These are phyloP conservation scores for Eucalyptus erythrocorys DNA, from an alignment of 345 rosid genomes.

Conservation along the genomic window DNA sequence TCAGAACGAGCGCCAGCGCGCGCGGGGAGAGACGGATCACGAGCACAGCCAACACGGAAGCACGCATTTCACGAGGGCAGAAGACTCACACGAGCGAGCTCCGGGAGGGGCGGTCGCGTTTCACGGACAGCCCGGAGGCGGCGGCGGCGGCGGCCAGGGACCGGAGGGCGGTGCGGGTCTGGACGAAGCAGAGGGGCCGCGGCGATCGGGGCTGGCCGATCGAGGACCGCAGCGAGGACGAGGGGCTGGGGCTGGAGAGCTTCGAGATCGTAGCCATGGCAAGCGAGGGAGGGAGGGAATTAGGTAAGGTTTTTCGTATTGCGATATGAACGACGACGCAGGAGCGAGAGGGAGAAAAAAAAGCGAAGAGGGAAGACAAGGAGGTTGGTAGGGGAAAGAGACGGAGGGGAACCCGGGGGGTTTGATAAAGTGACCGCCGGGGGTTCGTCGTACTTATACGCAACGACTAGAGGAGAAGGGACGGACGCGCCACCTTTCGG, in stretches of 20 bases:
- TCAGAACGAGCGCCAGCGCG: not conserved
- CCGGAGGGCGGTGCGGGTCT: not conserved
- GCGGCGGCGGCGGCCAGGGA: conserved; percentile 21
- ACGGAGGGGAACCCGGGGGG: not conserved
- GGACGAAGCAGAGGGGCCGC: conserved; percentile 19
- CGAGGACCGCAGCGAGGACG: conserved; percentile 17
- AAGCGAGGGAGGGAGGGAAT: not conserved
- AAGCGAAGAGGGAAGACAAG: not conserved
- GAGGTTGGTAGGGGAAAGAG: not conserved
- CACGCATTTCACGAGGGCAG: not conserved
- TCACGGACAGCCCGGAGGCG: conserved; percentile 28
- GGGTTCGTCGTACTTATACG: not conserved
- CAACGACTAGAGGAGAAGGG: not conserved
- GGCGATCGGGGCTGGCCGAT: conserved; percentile 27
- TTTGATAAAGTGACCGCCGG: not conserved
- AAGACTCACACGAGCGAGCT: conserved; percentile 48
- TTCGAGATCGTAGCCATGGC: conserved; percentile 77
- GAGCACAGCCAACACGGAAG: rapidly evolving
- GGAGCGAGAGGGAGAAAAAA: not conserved
- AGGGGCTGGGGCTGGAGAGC: conserved; percentile 34
- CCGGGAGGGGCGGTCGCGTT: conserved; percentile 2
- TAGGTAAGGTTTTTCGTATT: not conserved
- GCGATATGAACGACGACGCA: conserved; percentile 1
- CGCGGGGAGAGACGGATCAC: not conserved
- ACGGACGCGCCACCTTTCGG: not conserved